phyloP scores from a whole-genome alignment of 148 eudicot genomes.

The Camellia lanceoleosa region DNA sequence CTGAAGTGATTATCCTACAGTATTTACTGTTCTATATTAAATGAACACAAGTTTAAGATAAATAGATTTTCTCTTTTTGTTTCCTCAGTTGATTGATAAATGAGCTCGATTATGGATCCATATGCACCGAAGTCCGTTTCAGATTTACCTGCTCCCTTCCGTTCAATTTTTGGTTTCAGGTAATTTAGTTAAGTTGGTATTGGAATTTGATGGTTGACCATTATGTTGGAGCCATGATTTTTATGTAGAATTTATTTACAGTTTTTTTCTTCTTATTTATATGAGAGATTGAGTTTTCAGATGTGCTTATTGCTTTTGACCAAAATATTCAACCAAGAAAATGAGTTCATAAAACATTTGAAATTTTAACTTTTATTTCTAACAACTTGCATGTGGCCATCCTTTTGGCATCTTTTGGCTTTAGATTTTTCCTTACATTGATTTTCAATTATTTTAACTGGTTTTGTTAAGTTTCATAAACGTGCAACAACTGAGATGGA shows the following conservation, averaged over 20 bases:
- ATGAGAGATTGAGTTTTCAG: not conserved
- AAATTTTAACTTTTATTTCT: not conserved
- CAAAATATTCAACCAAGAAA: not conserved
- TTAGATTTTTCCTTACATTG: not conserved
- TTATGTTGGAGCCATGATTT: not conserved
- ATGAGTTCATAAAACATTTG: not conserved
- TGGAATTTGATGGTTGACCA: not conserved
- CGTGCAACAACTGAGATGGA: not conserved
- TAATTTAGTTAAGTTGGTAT: slow-evolving; percentile 16
- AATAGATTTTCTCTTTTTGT: not conserved
- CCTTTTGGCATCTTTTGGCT: not conserved
- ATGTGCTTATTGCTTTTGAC: not conserved
- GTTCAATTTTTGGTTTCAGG: slow-evolving; percentile 74
- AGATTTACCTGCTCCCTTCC: slow-evolving; percentile 57
- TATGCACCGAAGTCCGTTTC: slow-evolving; percentile 52
- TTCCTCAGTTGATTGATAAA: not conserved
- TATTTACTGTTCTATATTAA: not conserved
- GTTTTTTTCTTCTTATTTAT: not conserved
- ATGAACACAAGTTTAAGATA: not conserved
- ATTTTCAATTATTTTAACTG: not conserved
- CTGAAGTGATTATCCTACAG: not conserved
- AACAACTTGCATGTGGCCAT: not conserved
- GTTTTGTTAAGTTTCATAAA: not conserved
- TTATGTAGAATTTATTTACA: not conserved
- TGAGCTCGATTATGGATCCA: slow-evolving; percentile 39